Percentiles rank a stretch among this genome's conserved stretches.
Evolutionary conservation across 306 rosid species (phyloP).

Genomic region (Boehmeria nivea): DNA sequence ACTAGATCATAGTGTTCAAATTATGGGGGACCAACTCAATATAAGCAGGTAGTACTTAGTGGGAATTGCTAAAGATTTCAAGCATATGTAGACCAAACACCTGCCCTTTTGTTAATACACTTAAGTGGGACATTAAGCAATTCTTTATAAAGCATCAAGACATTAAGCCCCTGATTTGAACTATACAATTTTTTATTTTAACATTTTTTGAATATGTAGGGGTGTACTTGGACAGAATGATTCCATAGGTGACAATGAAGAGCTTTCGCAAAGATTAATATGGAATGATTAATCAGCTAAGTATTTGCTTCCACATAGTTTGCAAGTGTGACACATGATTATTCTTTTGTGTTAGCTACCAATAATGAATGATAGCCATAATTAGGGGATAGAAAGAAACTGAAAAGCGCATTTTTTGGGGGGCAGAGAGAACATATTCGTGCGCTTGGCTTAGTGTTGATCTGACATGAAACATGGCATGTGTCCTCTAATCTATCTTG

Average conservation of each 20-base stretch:
- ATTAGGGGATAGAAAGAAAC: background rate
- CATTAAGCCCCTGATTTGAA: too few species aligned
- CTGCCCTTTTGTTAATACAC: conserved; percentile 8
- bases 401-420: background rate
- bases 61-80: conserved; percentile 8
- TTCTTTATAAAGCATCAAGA: conserved; percentile 4
- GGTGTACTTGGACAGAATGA: background rate
- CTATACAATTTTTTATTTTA: too few species aligned
- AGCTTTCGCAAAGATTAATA: too few species aligned
- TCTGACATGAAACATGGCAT: conserved; percentile 35
- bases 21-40: conserved; percentile 6
- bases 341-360: conserved; percentile 19
- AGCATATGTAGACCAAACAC: conserved; percentile 17
- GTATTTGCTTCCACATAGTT: conserved; percentile 25
- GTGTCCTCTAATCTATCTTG: conserved; percentile 21
- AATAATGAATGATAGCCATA: conserved; percentile 14
- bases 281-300: background rate
- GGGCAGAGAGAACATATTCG: conserved; percentile 53
- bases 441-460: conserved; percentile 26
- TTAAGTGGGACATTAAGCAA: background rate
- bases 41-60: conserved; percentile 4
- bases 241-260: too few species aligned
- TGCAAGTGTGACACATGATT: conserved; percentile 17
- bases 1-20: conserved; percentile 4
- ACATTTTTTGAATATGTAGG: too few species aligned